Base-by-base conservation (phyloP, 1,284 basidiomycete species). In the Cystodermella granulosa region DNA sequence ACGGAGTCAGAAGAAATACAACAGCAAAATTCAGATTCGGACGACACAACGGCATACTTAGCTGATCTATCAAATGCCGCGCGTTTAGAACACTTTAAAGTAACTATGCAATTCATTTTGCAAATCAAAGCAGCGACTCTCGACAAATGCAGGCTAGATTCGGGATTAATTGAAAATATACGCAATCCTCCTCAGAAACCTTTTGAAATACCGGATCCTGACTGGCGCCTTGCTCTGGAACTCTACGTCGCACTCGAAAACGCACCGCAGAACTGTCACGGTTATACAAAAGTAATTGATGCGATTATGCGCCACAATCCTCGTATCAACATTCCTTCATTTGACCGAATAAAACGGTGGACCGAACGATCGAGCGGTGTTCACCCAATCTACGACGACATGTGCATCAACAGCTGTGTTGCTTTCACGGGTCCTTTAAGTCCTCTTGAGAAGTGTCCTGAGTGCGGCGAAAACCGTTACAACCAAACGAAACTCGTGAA, bases 381-480 rank as follows among this genome's bases (percentile, higher is more conserved):
- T n/a, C 39, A 23, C 2, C 38, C 46, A 2, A 24, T 48, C 3
- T 2, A 22, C 16, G 49, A 50, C 24, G 49, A 50, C 24, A 50
- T 50, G 49, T 50, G 46, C 35, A 34, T 50, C 14, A 50, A 50
- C 21, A 42, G 39, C 1, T 50, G 49, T 23, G 6, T 17, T 18
- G 45, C 49, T 8, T 50, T 47, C 24, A 34, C 31, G 13, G 43
- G 47, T 5, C 43, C 43, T 13, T 41, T 21, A 18, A 20, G 24
- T 24, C n/a, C 7, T 15, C 34, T 18, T 5, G 39, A 24, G 15
- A 18, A 24, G n/a, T 50, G 49, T 28, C 28, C 28, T 31, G 28
- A 31, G n/a, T 31, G 28, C n/a, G n/a, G 28, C n/a, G 28, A 31
- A n/a, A n/a, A n/a, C n/a, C 28, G 28, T 31, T 31, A 31, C n/a